Base-by-base conservation (phyloP, 2,329 filamentous ascomycete genomes). In the Plectosphaerella sp. region DNA sequence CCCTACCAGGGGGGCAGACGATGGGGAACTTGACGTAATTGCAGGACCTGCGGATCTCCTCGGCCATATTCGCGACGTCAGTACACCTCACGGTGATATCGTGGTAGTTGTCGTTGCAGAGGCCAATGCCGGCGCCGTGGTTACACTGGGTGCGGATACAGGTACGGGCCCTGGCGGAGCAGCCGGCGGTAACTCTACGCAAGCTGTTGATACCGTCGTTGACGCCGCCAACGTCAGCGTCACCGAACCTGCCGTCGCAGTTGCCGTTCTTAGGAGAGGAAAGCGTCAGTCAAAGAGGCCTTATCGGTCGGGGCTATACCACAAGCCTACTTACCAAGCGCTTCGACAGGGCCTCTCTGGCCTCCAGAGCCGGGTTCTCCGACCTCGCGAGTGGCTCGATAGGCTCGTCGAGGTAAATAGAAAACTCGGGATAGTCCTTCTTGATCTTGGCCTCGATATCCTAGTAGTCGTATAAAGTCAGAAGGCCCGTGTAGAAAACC, bases 61-160 rank as follows among this genome's bases (percentile, higher is more conserved):
- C 39, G 39, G 47, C 47, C 35, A 49, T 36, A 20, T 42, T 22
- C 36, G 47, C 47, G 7, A 49, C 24, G 36, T 49, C 33, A 9
- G 33, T 16, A 36, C 47, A 49, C 2, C 20, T 15, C 36, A 49
- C 22, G 33, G 41, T 37, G 36, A 49, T 36, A 6, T 49, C 47
- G 37, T 49, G 35, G 20, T 49, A 20, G 47, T 49, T 49, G 36
- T 49, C 47, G 24, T 49, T 49, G 15, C 47, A 49, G 14, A 49
- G 33, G 22, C 33, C 47, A 22, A 49, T 42, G 15, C 36, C 47
- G 4, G 47, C 20, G 20, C 24, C 36, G 15, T 22, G 24, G 15
- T 25, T 25, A n/a, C 47, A 49, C 47, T 49, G 47, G 10, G 33
- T 49, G 36, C 47, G 47, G 22, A 49, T 42, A 20, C 47, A 49